A percentile compares a stretch with the other conserved stretches of the same genome.
phyloP scores from a whole-genome alignment of 1,139 yeast genomes.

The Trichomonascaceae sp. region DNA sequence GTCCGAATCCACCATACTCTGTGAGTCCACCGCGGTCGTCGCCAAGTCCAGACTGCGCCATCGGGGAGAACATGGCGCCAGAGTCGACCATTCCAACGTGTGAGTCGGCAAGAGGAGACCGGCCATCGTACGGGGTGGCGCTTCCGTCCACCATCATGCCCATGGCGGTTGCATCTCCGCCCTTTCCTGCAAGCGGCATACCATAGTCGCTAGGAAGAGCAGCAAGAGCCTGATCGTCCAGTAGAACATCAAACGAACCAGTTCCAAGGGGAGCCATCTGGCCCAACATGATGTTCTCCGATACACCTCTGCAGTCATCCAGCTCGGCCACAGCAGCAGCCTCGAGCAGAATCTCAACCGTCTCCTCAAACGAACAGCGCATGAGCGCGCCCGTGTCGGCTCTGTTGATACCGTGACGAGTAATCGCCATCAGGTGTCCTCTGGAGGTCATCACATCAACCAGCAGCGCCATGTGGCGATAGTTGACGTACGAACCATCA shows the following conservation, averaged over 20 bases:
- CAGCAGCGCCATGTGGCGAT: constrained; percentile 93
- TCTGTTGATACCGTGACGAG: constrained; percentile 99
- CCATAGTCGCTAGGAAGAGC: constrained; percentile 40
- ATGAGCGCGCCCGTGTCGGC: constrained; percentile 97
- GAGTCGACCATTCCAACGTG: constrained; percentile 75
- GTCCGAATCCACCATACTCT: constrained; percentile 49
- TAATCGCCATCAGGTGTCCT: constrained; percentile 97
- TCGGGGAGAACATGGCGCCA: constrained; percentile 61
- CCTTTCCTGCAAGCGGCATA: neutral
- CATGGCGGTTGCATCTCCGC: constrained; percentile 9
- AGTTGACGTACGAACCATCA: constrained; percentile 98
- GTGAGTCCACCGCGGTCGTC: constrained; percentile 88
- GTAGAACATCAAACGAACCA: constrained; percentile 92
- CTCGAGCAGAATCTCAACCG: constrained; percentile 92
- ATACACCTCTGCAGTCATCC: constrained; percentile 97
- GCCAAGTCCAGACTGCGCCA: constrained; percentile 73
- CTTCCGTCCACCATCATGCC: constrained; percentile 53
- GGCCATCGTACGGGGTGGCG: constrained; percentile 84
- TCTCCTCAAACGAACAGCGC: constrained; percentile 99
- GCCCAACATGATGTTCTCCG: constrained; percentile 94
- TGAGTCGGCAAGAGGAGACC: constrained; percentile 63
- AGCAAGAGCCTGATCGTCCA: constrained; percentile 80
- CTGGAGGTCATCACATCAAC: constrained; percentile 98
- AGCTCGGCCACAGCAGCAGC: constrained; percentile 98
- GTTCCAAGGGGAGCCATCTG: constrained; percentile 99